Evolutionary conservation across 225 moss, liverwort and hornwort species (phyloP).

Genomic region (Sphagnum tenellum): DNA sequence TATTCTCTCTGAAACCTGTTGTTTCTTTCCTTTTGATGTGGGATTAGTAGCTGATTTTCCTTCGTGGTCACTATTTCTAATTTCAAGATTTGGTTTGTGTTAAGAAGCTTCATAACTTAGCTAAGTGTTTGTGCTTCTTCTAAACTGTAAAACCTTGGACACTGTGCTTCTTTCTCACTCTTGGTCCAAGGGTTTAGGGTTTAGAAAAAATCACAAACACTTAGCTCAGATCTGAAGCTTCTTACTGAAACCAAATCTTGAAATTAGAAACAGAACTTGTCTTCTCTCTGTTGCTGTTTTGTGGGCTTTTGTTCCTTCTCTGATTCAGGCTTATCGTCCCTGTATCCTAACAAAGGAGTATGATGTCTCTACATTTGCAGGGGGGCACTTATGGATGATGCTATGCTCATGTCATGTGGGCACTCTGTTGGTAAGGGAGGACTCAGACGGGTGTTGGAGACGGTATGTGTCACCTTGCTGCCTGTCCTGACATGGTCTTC

Average conservation of each 20-base stretch:
- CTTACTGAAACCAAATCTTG: too few relatives aligned
- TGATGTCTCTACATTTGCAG: slow-evolving; percentile 23
- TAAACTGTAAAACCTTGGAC: too few relatives aligned
- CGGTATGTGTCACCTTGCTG: slow-evolving; percentile 37
- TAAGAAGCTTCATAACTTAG: not conserved
- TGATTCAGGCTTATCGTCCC: not conserved
- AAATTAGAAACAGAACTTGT: too few relatives aligned
- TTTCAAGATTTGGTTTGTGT: not conserved
- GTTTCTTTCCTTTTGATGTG: not conserved
- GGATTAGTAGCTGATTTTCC: not conserved
- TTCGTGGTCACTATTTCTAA: not conserved
- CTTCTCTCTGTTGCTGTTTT: not conserved
- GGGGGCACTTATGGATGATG: slow-evolving; percentile 97
- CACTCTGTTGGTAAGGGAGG: slow-evolving; percentile 89
- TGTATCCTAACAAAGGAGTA: too few relatives aligned
- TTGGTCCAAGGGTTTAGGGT: too few relatives aligned
- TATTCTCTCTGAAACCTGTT: slow-evolving; percentile 5
- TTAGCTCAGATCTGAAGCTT: too few relatives aligned
- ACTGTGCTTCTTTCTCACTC: too few relatives aligned
- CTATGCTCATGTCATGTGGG: slow-evolving; percentile 88
- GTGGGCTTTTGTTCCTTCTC: not conserved
- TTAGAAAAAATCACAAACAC: too few relatives aligned
- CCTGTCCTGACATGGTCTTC: not conserved
- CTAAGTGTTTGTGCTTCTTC: not conserved
- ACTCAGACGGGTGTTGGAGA: slow-evolving; percentile 71